phyloP scores from a whole-genome alignment of 2,329 filamentous ascomycete genomes.

The Aspergillus brasiliensis region DNA sequence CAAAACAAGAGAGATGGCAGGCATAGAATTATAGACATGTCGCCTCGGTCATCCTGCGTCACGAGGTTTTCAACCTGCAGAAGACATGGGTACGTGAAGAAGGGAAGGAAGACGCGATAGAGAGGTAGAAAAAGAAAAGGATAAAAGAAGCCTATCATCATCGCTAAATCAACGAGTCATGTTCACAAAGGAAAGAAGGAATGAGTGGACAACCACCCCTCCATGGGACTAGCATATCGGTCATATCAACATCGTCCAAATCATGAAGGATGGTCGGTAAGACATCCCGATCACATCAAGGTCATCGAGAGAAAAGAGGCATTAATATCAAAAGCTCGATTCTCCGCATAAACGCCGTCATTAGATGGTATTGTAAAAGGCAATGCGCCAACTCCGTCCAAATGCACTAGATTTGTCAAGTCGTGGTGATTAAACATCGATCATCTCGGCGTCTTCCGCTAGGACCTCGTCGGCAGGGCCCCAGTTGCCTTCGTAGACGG shows the following conservation, averaged over 20 bases:
- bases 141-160: constrained; percentile 11
- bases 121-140: not conserved
- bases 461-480: constrained; percentile 72
- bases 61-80: constrained; percentile 13
- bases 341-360: constrained; percentile 24
- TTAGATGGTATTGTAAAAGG: constrained; percentile 27
- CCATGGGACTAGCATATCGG: not conserved
- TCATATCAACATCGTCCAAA: not conserved
- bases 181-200: constrained; percentile 20
- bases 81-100: constrained; percentile 12
- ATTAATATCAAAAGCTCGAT: constrained; percentile 20
- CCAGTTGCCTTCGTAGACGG: constrained; percentile 94
- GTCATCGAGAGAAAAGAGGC: constrained; percentile 11
- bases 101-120: not conserved
- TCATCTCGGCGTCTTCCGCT: constrained; percentile 63
- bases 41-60: constrained; percentile 9
- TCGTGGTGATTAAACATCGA: constrained; percentile 54
- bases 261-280: constrained; percentile 13
- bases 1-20: not conserved
- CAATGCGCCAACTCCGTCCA: constrained; percentile 35
- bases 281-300: constrained; percentile 8
- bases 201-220: constrained; percentile 20
- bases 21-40: constrained; percentile 1
- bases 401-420: constrained; percentile 35
- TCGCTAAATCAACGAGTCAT: constrained; percentile 17